Evolutionary conservation across 2,329 filamentous ascomycete species (phyloP), one percentile per base, ranked within the genome.

Genomic region (Magnaporthiopsis poae): DNA sequence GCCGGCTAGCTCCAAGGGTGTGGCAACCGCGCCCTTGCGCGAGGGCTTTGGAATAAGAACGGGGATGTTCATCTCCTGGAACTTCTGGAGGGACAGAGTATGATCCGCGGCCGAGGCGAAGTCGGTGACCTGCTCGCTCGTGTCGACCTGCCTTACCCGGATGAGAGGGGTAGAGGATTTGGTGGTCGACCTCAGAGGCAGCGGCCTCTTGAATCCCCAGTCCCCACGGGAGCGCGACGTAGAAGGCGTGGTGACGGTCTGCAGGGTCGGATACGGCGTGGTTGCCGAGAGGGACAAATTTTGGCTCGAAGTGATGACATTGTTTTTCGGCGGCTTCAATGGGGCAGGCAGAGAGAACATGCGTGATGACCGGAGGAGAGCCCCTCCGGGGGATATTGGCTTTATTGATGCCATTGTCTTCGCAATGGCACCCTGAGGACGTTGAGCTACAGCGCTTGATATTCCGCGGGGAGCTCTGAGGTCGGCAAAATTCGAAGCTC

Each of bases 181-280:
- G 27, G 87, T 85, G 5, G 91, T 93, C 3, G 89, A 88, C 75
- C 89, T 89, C 11, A 89, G 79, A 1, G 94, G 94, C 7, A 98
- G 81, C 0, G 92, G 83, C 66, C 94, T 84, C 80, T 98, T 98
- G 72, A 97, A 80, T 18, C 94, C 94, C 93, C 94, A 98, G 74
- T 98, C 94, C 52, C 94, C 94, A 73, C 86, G 86, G 60, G 82
- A 80, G 31, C 91, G 84, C 9, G 92, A 93, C 25, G 87, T 83
- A 61, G 84, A 80, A 7, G 92, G 89, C 0, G 92, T 93, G 18
- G 89, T 88, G 74, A 98, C 90, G 69, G 92, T 86, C 74, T 95
- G 90, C 75, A 90, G 85, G 65, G 88, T 92, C n/a, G 94, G 94
- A 77, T 89, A 90, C 36, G 86, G 84, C 68, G 86, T 82, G 18